Base-by-base conservation (phyloP, 2,329 filamentous ascomycete species). In the Colletotrichum endophyticum region DNA sequence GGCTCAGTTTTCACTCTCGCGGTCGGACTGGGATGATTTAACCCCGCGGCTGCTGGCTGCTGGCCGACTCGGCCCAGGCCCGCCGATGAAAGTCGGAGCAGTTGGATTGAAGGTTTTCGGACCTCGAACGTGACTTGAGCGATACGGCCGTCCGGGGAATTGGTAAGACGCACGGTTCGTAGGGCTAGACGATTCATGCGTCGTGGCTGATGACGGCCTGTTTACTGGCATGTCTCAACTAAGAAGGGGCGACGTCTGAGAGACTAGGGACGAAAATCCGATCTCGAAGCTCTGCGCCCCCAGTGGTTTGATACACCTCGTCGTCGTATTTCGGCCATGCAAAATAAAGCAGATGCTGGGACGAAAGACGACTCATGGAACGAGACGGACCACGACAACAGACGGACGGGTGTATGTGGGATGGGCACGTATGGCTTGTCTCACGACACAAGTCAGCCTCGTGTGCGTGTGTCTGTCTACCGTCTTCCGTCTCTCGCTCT, bases 201-300 rank as follows among this genome's bases (percentile, higher is more conserved):
- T 44, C 44, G 64, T 70, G 64, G 74, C 70, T 69, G 59, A 70
- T 32, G 66, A 61, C 22, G 70, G 59, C 66, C 25, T 62, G 44
- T 66, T 49, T 34, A 66, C 70, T 74, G 74, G 71, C 70, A 76
- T 76, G 74, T 70, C 64, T 74, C 70, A 66, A 66, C 70, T 76
- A 44, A 49, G 59, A 64, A 70, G 59, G 44, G 66, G 66, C 70
- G 59, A 66, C 64, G 70, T 70, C 49, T 74, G 66, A 53, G 44
- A 59, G 59, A 39, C 70, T 74, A 76, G 71, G 34, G 59, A 25
- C 57, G 64, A 66, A 61, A 61, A 74, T 70, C 74, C 49, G 44
- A 74, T 25, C 70, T 76, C 28, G 63, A 59, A 44, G 64, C 56
- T 64, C 34, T 30, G n/a, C 15, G 28, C 32, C 22, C 39, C 39